Evolutionary conservation across 73 alveolate genomes (phyloP).

Genomic region (Vitrella brassicaformis): DNA sequence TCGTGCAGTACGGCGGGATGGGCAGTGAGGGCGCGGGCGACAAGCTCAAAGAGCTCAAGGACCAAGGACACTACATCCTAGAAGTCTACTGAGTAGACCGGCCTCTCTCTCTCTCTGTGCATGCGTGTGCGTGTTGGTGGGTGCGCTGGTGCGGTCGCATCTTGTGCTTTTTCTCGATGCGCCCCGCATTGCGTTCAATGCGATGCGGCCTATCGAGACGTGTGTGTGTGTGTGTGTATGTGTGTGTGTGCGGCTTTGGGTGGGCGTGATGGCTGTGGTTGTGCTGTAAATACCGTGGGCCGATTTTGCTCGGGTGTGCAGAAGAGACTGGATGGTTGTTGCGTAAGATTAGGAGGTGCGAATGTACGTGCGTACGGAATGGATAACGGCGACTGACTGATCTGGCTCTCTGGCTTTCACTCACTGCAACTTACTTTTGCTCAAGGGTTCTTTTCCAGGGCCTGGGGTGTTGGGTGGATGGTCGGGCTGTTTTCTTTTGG

Average conservation of each 20-base stretch:
- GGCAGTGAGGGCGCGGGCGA: not conserved
- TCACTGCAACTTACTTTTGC: not conserved
- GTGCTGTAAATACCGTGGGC: too few species aligned
- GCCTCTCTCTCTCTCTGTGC: not conserved
- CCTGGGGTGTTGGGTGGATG: not conserved
- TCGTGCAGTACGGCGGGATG: not conserved
- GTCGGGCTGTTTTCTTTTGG: not conserved
- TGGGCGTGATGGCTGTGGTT: not conserved
- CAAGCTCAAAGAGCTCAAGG: not conserved
- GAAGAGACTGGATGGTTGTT: too few species aligned
- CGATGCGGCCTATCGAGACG: too few species aligned
- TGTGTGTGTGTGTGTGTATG: not conserved
- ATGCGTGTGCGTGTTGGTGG: not conserved
- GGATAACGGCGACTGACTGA: not conserved
- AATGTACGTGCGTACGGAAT: not conserved
- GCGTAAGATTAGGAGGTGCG: not conserved
- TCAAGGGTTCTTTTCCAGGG: not conserved
- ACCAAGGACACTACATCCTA: not conserved
- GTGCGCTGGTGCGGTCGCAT: not conserved
- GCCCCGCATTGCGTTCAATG: too few species aligned
- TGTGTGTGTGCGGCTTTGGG: not conserved
- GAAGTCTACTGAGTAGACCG: not conserved
- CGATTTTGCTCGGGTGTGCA: too few species aligned
- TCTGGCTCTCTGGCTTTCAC: not conserved
- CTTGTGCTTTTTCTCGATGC: not conserved